A percentile compares a stretch with the other conserved stretches of the same genome.
These are phyloP conservation scores for Ogataea zsoltii DNA, from an alignment of 805 yeast genomes.

Conservation along the genomic window DNA sequence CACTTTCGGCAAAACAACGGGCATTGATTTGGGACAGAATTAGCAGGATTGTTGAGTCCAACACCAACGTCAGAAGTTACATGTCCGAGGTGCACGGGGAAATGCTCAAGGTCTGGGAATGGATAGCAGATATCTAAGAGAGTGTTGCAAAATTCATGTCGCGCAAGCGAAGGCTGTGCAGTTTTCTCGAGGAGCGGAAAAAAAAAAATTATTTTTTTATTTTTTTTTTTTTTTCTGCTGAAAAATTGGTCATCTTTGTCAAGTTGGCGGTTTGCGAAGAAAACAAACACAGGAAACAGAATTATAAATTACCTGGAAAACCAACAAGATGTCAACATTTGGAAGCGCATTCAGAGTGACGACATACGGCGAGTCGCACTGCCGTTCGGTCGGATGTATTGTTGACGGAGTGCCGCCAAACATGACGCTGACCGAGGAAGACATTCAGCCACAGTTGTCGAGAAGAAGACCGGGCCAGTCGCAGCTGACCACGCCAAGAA, in stretches of 20 bases:
- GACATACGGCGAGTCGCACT: conserved; percentile 97
- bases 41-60: conserved; percentile 55
- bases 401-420: conserved; percentile 99
- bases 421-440: conserved; percentile 76
- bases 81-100: conserved; percentile 82
- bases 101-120: conserved; percentile 84
- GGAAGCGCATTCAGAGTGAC: conserved; percentile 74
- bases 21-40: conserved; percentile 61
- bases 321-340: conserved; percentile 64
- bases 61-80: conserved; percentile 62
- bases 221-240: neutral
- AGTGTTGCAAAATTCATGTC: neutral
- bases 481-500: conserved; percentile 88
- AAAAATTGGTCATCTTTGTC: neutral
- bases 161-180: neutral
- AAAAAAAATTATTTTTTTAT: conserved; percentile 1
- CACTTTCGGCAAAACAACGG: conserved; percentile 38
- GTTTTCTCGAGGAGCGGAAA: neutral
- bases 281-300: neutral
- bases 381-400: conserved; percentile 96
- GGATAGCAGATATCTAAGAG: conserved; percentile 56
- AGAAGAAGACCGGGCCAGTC: conserved; percentile 98
- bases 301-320: neutral
- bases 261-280: neutral
- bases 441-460: conserved; percentile 92